These are phyloP conservation scores for Blumeria hordei DNA, from an alignment of 2,329 filamentous ascomycete genomes.

Conservation along the genomic window DNA sequence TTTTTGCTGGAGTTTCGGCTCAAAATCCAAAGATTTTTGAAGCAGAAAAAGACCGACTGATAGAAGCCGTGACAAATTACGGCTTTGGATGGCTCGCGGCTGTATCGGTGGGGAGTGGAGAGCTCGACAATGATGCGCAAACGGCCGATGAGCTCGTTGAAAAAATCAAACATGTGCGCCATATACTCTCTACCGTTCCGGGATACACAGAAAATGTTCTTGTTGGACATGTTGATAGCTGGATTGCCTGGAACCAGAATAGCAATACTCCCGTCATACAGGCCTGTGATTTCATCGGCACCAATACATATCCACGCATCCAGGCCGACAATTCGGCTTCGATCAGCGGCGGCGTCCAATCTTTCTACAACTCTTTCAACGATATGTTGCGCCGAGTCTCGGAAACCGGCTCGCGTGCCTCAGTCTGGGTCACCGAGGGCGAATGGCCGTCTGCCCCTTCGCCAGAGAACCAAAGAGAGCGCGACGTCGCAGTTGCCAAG, in stretches of 20 bases:
- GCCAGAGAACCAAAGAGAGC: no score
- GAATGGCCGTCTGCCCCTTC: conserved; percentile 47
- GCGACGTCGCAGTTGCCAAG: no score
- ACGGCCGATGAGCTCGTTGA: conserved; percentile 38
- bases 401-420: conserved; percentile 35
- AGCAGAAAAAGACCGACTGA: conserved; percentile 52
- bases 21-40: conserved; percentile 28
- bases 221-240: conserved; percentile 74
- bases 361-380: conserved; percentile 32
- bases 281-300: conserved; percentile 53
- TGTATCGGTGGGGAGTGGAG: conserved; percentile 69
- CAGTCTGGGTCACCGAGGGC: conserved; percentile 68
- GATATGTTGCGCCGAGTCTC: conserved; percentile 34
- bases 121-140: conserved; percentile 58
- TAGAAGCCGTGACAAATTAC: conserved; percentile 41
- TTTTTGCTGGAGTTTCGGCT: no score
- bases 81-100: conserved; percentile 37
- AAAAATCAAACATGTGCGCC: conserved; percentile 36
- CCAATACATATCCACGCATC: conserved; percentile 76
- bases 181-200: conserved; percentile 44
- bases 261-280: conserved; percentile 47
- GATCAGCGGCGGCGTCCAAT: conserved; percentile 36
- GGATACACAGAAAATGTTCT: conserved; percentile 27
- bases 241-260: conserved; percentile 53
- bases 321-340: conserved; percentile 42